Evolutionary conservation across 2,329 filamentous ascomycete genomes (phyloP), one percentile per base, ranked within the genome.

Genomic region (Achaetomium macrosporum): DNA sequence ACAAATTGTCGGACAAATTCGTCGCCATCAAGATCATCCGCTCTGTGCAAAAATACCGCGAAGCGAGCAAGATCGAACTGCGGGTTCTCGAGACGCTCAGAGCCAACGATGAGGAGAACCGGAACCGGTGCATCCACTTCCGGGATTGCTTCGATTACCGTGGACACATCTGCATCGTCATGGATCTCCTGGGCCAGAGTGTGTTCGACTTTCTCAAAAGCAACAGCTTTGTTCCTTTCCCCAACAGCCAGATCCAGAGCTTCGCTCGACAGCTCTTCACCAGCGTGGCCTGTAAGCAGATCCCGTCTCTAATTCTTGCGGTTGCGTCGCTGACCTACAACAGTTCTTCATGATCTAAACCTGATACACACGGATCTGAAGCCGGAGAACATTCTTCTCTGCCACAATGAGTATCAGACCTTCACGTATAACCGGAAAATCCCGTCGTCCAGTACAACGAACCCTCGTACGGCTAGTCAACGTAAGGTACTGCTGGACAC

Each of bases 21-120:
- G 95, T 95, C 37, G 93, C 93, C 33, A 90, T 99, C 70, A 99
- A 99, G 71, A 95, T 99, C 69, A 97, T 99, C 60, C 86, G 93
- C 61, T 96, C 93, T 1, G 93, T 99, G 12, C 93, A 96, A 66
- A 99, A 99, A 69, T 99, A 99, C 67, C 86, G 93, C 43, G 93
- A 99, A 72, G 93, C 93, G 35, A 95, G 89, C 9, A 83, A 90
- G 59, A 99, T 99, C 63, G 93, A 99, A 68, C 76, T 99, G 35
- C 83, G 93, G 56, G 93, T 99, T 4, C 75, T 99, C 12, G 90
- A 91, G 53, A 99, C 93, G 0, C 76, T 99, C 43, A 87, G 91
- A 60, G 88, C 88, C 41, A 97, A 97, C 68, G 93, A 99, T 68
- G 82, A 85, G 55, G 82, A 87, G 60, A 97, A 99, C 69, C 83